These are phyloP conservation scores for Graphiopsis chlorocephala DNA, from an alignment of 2,329 filamentous ascomycete species.

Conservation along the genomic window DNA sequence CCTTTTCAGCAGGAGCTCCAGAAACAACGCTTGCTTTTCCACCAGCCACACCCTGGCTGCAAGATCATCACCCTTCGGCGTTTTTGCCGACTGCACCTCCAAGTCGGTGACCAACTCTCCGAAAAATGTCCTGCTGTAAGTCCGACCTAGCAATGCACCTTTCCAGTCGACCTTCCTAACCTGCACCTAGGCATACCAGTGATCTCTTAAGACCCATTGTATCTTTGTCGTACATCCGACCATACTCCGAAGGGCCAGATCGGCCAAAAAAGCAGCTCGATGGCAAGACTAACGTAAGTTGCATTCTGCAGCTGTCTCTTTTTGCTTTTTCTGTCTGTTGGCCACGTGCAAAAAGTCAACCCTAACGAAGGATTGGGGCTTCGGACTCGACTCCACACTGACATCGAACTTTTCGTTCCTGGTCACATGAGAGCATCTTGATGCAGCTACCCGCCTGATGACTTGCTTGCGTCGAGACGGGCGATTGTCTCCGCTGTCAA, in stretches of 20 bases:
- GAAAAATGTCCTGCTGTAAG: not conserved
- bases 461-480: not conserved
- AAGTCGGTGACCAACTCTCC: not conserved
- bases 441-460: slow-evolving; percentile 8
- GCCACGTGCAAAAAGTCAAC: not conserved
- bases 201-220: slow-evolving; percentile 1
- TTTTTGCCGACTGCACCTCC: not conserved
- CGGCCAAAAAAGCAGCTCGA: not conserved
- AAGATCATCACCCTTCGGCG: not conserved
- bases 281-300: slow-evolving; percentile 1
- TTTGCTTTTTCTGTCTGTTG: not conserved
- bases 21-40: not conserved
- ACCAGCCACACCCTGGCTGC: not conserved
- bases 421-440: slow-evolving; percentile 6
- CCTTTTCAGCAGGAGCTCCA: not conserved
- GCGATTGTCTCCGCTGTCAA: not conserved
- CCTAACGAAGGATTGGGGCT: not conserved
- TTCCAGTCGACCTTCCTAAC: not conserved
- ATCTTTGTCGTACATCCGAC: not conserved
- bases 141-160: not conserved
- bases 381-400: not conserved
- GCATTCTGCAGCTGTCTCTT: not conserved
- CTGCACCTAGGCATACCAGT: slow-evolving; percentile 1
- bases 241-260: slow-evolving; percentile 7
- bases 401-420: not conserved